Evolutionary conservation across 2,329 filamentous ascomycete genomes (phyloP).

Genomic region (Phaeosphaeriaceae sp.): DNA sequence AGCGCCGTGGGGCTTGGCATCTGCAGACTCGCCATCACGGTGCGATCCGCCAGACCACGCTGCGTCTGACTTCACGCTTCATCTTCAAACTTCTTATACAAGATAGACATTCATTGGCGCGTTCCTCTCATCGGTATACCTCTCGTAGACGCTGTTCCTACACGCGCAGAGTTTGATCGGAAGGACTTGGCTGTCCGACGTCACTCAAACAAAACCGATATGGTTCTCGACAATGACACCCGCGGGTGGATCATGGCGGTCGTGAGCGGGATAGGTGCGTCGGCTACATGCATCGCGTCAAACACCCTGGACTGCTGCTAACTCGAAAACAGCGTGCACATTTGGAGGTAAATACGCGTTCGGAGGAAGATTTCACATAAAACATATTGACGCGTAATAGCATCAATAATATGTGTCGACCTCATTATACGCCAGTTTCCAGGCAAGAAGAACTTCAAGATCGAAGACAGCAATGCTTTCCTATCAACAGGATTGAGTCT

Average conservation of each 20-base stretch:
- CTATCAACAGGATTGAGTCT: slow-evolving; percentile 87
- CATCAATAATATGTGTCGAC: slow-evolving; percentile 87
- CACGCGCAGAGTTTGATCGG: background rate
- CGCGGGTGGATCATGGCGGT: slow-evolving; percentile 91
- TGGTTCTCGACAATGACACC: slow-evolving; percentile 65
- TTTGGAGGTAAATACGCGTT: slow-evolving; percentile 38
- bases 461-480: slow-evolving; percentile 88
- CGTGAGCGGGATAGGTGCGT: slow-evolving; percentile 76
- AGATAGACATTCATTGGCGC: slow-evolving; percentile 6
- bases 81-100: slow-evolving; percentile 11
- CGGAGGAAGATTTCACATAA: background rate
- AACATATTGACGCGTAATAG: slow-evolving; percentile 52
- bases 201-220: slow-evolving; percentile 29
- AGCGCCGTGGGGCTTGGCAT: background rate
- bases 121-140: background rate
- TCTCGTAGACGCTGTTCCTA: background rate
- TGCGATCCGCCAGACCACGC: slow-evolving; percentile 13
- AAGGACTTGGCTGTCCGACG: slow-evolving; percentile 19
- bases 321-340: slow-evolving; percentile 43
- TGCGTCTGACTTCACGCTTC: slow-evolving; percentile 11
- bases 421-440: slow-evolving; percentile 75
- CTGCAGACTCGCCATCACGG: slow-evolving; percentile 18
- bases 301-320: slow-evolving; percentile 12
- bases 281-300: slow-evolving; percentile 9
- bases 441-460: slow-evolving; percentile 77